These are phyloP conservation scores for Mucor ambiguus DNA, from an alignment of 371 early-diverging fungal genomes.

Conservation along the genomic window DNA sequence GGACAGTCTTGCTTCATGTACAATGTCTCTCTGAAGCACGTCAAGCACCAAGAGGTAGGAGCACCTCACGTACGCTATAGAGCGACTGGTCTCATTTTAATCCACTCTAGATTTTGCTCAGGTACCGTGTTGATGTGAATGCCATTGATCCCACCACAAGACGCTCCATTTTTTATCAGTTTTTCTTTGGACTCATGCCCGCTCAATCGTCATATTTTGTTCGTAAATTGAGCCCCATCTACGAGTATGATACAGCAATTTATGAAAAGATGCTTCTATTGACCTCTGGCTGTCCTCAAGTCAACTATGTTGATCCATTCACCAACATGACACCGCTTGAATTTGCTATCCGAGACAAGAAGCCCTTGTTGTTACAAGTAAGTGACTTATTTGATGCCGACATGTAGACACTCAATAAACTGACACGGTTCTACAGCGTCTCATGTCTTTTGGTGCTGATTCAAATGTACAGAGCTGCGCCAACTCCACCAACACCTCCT, in stretches of 20 bases:
- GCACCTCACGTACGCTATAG: neutral
- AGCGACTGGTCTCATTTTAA: neutral
- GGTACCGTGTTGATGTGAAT: conserved; percentile 42
- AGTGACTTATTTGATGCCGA: neutral
- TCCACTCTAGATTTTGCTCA: conserved; percentile 24
- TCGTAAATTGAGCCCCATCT: neutral
- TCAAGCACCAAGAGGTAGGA: conserved; percentile 27
- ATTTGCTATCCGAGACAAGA: conserved; percentile 42
- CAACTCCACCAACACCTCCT: neutral
- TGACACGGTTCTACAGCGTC: conserved; percentile 20
- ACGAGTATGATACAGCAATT: neutral
- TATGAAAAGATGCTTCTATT: conserved; percentile 26
- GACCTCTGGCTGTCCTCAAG: conserved; percentile 19
- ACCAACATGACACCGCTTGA: conserved; percentile 59
- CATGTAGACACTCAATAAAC: neutral
- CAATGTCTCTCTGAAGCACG: neutral
- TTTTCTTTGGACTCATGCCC: conserved; percentile 26
- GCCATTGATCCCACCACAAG: conserved; percentile 24
- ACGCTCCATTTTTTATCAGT: conserved; percentile 50
- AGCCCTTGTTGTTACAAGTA: conserved; percentile 23
- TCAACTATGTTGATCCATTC: conserved; percentile 36
- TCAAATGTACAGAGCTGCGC: conserved; percentile 40
- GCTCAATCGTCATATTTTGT: neutral
- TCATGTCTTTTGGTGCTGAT: conserved; percentile 45
- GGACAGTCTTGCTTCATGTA: conserved; percentile 39